A percentile compares a stretch with the other conserved stretches of the same genome.
Evolutionary conservation across 78 protist genomes (phyloP).

Genomic region (Chrysochromulina tobinii): DNA sequence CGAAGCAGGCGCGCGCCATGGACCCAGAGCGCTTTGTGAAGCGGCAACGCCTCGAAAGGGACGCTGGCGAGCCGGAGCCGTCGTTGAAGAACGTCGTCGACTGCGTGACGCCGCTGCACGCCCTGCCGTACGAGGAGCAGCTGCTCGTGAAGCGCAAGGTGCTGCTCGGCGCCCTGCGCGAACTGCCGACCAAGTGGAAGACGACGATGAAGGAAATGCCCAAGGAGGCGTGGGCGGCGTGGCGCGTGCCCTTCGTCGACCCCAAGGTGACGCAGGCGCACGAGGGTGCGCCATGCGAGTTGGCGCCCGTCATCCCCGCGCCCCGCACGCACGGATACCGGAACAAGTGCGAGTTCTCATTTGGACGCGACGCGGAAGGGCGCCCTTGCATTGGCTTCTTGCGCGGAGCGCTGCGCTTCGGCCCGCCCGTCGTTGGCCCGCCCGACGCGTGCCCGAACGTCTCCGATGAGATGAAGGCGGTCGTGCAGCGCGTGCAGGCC

Average conservation of each 20-base stretch:
- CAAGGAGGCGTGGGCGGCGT: neutral
- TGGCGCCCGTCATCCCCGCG: conserved; percentile 4
- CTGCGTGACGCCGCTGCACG: neutral
- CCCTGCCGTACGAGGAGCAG: neutral
- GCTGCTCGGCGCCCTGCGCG: neutral
- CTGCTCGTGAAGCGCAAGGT: neutral
- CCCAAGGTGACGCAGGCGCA: neutral
- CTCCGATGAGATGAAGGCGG: neutral
- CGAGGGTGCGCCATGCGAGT: neutral
- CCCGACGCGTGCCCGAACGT: neutral
- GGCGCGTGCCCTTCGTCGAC: neutral
- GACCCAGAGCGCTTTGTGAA: no score
- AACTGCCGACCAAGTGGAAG: neutral
- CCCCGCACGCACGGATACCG: conserved; percentile 50
- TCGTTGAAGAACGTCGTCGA: neutral
- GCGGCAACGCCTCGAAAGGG: no score
- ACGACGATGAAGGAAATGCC: neutral
- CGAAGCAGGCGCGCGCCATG: no score
- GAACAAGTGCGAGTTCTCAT: conserved; percentile 58
- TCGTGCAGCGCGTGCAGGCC: neutral
- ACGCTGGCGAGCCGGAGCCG: no score
- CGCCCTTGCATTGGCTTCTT: neutral
- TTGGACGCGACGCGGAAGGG: neutral
- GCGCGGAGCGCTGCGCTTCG: neutral
- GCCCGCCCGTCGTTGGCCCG: neutral